Evolutionary conservation across 169 alveolate genomes (phyloP).

Genomic region (Besnoitia besnoiti): DNA sequence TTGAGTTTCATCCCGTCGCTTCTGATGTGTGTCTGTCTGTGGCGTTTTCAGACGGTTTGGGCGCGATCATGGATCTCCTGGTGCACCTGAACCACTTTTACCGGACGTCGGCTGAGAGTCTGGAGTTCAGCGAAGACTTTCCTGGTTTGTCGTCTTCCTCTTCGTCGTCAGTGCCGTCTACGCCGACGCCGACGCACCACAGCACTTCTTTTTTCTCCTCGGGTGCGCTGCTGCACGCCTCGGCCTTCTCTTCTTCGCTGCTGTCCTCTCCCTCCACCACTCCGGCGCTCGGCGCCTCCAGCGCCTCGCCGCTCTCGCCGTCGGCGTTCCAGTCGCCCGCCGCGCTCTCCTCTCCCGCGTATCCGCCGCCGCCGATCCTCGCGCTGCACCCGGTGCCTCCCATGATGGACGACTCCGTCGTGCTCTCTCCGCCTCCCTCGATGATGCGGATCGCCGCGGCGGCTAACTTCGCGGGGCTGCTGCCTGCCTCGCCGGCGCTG

Average conservation of each 20-base stretch:
- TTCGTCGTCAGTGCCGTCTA: conserved; percentile 1
- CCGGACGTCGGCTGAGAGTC: not conserved
- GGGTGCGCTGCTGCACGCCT: not conserved
- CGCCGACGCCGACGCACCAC: conserved; percentile 24
- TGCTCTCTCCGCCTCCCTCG: conserved; percentile 28
- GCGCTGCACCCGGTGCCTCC: conserved; percentile 25
- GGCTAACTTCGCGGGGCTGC: not conserved
- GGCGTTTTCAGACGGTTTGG: conserved; percentile 13
- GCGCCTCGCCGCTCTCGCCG: not conserved
- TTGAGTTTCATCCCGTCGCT: not conserved
- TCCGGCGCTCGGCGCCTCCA: not conserved
- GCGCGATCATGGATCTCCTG: conserved; percentile 35
- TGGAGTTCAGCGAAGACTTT: not conserved
- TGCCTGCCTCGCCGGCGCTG: not conserved
- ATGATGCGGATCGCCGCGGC: conserved; percentile 20
- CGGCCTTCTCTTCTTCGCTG: not conserved
- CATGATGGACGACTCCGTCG: not conserved
- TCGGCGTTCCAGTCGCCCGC: not conserved
- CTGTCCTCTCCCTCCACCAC: conserved; percentile 5
- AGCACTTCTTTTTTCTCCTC: not conserved
- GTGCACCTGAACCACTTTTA: conserved; percentile 7
- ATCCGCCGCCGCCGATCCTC: not conserved
- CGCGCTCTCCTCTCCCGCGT: not conserved
- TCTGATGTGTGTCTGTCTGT: not conserved
- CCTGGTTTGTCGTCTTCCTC: not conserved